These are phyloP conservation scores for Xylaria sp. DNA, from an alignment of 2,329 filamentous ascomycete species.

Conservation along the genomic window DNA sequence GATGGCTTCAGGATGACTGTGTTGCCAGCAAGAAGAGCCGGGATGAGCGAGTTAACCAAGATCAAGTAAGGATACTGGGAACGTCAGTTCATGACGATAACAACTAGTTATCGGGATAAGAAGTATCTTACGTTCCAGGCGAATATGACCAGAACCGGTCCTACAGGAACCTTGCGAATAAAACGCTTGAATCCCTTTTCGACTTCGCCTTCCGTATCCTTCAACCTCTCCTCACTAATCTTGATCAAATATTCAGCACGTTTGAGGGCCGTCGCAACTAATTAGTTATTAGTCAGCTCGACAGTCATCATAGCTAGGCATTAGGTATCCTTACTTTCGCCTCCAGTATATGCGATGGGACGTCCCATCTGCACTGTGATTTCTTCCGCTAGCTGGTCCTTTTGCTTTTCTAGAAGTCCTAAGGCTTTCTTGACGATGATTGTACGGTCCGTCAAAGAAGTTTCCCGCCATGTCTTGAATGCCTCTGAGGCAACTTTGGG, in stretches of 20 bases:
- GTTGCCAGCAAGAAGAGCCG: slow-evolving; percentile 90
- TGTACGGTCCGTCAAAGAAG: slow-evolving; percentile 78
- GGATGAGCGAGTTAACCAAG: slow-evolving; percentile 90
- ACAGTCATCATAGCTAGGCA: background rate
- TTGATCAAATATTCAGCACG: slow-evolving; percentile 87
- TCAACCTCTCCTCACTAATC: slow-evolving; percentile 80
- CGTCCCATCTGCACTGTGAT: slow-evolving; percentile 95
- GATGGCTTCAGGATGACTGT: slow-evolving; percentile 94
- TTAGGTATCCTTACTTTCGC: slow-evolving; percentile 61
- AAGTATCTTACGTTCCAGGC: slow-evolving; percentile 84
- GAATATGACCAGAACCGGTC: slow-evolving; percentile 88
- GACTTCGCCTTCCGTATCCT: slow-evolving; percentile 81
- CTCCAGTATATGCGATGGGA: slow-evolving; percentile 86
- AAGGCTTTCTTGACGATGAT: slow-evolving; percentile 84
- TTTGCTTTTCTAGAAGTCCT: slow-evolving; percentile 72
- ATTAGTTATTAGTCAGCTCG: slow-evolving; percentile 28
- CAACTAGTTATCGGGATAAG: background rate
- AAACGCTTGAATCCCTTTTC: slow-evolving; percentile 92
- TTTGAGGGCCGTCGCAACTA: slow-evolving; percentile 81
- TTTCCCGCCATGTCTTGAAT: slow-evolving; percentile 81
- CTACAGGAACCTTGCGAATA: slow-evolving; percentile 87
- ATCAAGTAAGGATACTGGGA: slow-evolving; percentile 91
- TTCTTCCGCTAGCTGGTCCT: slow-evolving; percentile 84
- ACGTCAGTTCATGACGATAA: slow-evolving; percentile 30
- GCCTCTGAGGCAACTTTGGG: slow-evolving; percentile 77